Evolutionary conservation across 2,329 filamentous ascomycete genomes (phyloP).

Genomic region (Paracamarosporium sp.): DNA sequence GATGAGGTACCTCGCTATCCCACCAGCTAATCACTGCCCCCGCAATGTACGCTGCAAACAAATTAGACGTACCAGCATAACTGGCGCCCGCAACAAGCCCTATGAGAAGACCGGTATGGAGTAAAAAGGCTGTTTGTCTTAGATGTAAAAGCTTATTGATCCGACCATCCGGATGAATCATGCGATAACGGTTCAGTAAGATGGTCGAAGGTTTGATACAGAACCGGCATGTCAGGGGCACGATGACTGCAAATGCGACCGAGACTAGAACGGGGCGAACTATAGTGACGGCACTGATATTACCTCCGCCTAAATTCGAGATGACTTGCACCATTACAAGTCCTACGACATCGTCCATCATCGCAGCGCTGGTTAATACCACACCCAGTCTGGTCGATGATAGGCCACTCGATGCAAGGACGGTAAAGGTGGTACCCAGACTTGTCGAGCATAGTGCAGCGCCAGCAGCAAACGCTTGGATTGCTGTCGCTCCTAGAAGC

Average conservation of each 20-base stretch:
- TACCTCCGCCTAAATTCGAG: conserved; percentile 63
- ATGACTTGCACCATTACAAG: conserved; percentile 81
- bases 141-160: conserved; percentile 33
- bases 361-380: conserved; percentile 74
- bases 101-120: conserved; percentile 60
- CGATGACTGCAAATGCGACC: conserved; percentile 57
- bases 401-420: conserved; percentile 67
- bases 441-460: conserved; percentile 77
- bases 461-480: conserved; percentile 75
- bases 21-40: conserved; percentile 68
- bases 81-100: conserved; percentile 58
- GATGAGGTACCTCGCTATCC: conserved; percentile 52
- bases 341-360: conserved; percentile 83
- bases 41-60: conserved; percentile 67
- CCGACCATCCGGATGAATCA: conserved; percentile 18
- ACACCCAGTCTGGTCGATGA: conserved; percentile 63
- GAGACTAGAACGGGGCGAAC: conserved; percentile 61
- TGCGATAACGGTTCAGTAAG: conserved; percentile 41
- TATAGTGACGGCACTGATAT: conserved; percentile 51
- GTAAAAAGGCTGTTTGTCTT: conserved; percentile 48
- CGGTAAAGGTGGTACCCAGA: conserved; percentile 73
- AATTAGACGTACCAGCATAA: conserved; percentile 68
- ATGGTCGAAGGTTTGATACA: conserved; percentile 52
- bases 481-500: conserved; percentile 57
- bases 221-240: conserved; percentile 58